Conservation (phyloP, 2,329 filamentous ascomycete genomes). For the Arthrobotrys entomopaga region DNA sequence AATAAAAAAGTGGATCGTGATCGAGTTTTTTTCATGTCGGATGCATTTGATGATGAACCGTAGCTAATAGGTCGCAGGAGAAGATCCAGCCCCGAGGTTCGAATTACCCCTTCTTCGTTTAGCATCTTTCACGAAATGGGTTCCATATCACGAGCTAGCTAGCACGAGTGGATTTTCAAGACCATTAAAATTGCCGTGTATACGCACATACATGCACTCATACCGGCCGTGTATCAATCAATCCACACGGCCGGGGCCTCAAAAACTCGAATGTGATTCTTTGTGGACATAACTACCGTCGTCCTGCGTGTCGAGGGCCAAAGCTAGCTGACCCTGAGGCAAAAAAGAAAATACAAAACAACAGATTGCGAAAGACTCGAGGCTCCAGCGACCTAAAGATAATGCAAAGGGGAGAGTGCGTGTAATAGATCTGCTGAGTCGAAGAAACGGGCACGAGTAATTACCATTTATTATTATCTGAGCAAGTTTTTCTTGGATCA, state of each 20-base stretch:
- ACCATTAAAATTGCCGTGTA: too few species aligned
- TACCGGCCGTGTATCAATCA: too few species aligned
- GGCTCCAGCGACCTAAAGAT: constrained; percentile 13
- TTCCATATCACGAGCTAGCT: constrained; percentile 46
- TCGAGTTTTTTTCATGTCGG: constrained; percentile 37
- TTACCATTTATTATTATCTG: constrained; percentile 34
- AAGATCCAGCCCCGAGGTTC: constrained; percentile 16
- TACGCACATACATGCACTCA: not conserved
- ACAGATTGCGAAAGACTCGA: not conserved
- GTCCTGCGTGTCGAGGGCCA: constrained; percentile 5
- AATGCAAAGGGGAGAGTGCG: constrained; percentile 25
- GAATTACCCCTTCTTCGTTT: constrained; percentile 9
- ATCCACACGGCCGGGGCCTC: constrained; percentile 35
- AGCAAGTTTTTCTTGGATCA: constrained; percentile 13
- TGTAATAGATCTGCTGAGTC: constrained; percentile 18
- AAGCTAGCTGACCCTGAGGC: constrained; percentile 53
- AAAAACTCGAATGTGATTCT: constrained; percentile 29
- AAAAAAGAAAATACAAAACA: constrained; percentile 31
- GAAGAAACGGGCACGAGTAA: constrained; percentile 12
- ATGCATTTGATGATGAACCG: constrained; percentile 31
- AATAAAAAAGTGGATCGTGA: constrained; percentile 31
- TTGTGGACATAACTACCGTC: not conserved
- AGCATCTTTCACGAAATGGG: constrained; percentile 15
- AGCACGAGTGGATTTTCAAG: constrained; percentile 31
- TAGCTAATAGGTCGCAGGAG: constrained; percentile 25